These are phyloP conservation scores for Eimeria tenella DNA, from an alignment of 169 alveolate species.

Conservation along the genomic window DNA sequence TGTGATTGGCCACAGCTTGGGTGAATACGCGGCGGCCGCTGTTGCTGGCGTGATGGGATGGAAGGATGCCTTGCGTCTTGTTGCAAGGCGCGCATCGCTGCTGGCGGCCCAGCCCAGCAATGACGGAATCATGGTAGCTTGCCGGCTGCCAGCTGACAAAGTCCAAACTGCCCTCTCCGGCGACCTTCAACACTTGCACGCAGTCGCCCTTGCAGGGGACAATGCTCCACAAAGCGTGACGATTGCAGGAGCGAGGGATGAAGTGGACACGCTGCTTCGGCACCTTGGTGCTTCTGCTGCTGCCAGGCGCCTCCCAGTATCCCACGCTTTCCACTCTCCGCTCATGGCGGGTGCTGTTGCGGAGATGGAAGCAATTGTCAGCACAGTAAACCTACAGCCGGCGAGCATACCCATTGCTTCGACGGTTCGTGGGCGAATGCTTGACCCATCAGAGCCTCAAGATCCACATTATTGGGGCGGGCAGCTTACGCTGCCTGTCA, in stretches of 20 bases:
- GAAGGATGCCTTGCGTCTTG: slow-evolving; percentile 72
- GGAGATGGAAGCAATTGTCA: slow-evolving; percentile 7
- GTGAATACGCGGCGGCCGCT: slow-evolving; percentile 88
- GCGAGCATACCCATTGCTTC: slow-evolving; percentile 24
- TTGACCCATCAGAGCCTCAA: neutral
- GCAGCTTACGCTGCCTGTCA: slow-evolving; percentile 82
- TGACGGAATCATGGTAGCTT: slow-evolving; percentile 74
- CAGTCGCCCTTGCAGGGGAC: slow-evolving; percentile 80
- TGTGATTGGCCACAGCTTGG: slow-evolving; percentile 85
- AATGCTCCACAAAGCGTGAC: slow-evolving; percentile 85
- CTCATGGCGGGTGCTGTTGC: slow-evolving; percentile 75
- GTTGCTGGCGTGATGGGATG: slow-evolving; percentile 81
- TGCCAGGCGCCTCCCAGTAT: slow-evolving; percentile 66
- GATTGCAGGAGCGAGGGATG: slow-evolving; percentile 81
- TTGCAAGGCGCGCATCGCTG: slow-evolving; percentile 48
- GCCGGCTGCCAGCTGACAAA: slow-evolving; percentile 56
- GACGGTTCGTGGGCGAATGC: slow-evolving; percentile 50
- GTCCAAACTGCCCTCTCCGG: slow-evolving; percentile 30
- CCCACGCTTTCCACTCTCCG: slow-evolving; percentile 74
- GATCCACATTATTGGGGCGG: slow-evolving; percentile 81
- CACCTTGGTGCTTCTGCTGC: slow-evolving; percentile 42
- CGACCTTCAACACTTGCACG: slow-evolving; percentile 5
- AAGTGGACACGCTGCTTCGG: slow-evolving; percentile 69
- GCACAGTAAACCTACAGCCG: slow-evolving; percentile 19
- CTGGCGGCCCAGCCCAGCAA: slow-evolving; percentile 3